Evolutionary conservation across 1,284 basidiomycete genomes (phyloP), one percentile per base, ranked within the genome.

Genomic region (Malassezia obtusa): DNA sequence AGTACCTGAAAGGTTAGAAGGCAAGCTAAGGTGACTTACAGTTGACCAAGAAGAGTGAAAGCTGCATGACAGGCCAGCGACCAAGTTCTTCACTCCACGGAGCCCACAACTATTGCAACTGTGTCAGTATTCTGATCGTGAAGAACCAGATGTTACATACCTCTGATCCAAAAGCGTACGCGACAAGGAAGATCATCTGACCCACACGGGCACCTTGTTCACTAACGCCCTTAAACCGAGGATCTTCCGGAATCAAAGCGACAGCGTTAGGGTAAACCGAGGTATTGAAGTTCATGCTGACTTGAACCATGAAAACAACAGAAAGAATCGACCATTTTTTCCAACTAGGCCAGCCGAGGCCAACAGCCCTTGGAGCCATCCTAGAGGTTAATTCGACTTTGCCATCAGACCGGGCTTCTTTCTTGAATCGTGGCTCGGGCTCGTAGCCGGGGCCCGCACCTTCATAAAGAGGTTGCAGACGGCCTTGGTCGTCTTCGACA

Each of bases 181-280:
- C 61, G 14, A 78, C 69, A 21, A 78, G 62, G 61, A 76, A 77
- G 46, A 77, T 62, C 64, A 73, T 73, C 57, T 75, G 73, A 43
- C 75, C 75, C 3, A 76, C 71, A 31, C 77, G 60, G 2, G 76
- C 76, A 1, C 63, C 70, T 53, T 75, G 76, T n/a, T 63, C 67
- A 11, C 63, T 66, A 46, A 78, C 65, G 33, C 55, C 48, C 14
- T 21, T 14, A 40, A 45, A 57, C 25, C 57, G 50, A n/a, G 22
- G 12, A 49, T 72, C 77, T 41, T 65, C 62, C 3, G 61, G 31
- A 8, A 71, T 60, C 7, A 61, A 57, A 9, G 24, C 32, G 26
- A 75, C 60, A 2, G 68, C 75, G 47, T 75, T 75, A 10, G 71
- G 63, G 51, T 68, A 76, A 8, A 75, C 61, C 25, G 68, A 67